Conservation (phyloP, 176 grass and related monocot genomes). For the Zoysia japonica region DNA sequence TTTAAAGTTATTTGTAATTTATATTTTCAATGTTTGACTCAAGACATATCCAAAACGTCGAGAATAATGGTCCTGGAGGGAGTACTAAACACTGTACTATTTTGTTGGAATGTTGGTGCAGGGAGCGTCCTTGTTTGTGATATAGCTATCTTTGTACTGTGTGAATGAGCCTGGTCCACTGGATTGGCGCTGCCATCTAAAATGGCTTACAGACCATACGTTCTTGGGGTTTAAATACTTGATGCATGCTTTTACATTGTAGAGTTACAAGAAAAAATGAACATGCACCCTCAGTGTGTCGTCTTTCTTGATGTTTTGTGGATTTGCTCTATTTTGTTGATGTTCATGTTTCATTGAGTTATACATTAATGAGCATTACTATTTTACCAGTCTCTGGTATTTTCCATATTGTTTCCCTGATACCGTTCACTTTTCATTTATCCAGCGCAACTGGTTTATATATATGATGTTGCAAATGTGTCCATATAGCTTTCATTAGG, state of each 20-base stretch:
- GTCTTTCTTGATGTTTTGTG: no score
- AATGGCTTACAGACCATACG: background rate
- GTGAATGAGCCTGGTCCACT: background rate
- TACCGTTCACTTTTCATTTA: background rate
- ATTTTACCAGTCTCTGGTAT: background rate
- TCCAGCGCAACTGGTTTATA: background rate
- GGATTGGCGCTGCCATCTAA: background rate
- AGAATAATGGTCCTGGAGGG: no score
- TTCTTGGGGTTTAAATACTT: background rate
- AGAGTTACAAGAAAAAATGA: background rate
- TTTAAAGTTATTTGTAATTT: no score
- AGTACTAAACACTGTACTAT: background rate
- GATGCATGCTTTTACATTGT: background rate
- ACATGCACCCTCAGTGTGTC: no score
- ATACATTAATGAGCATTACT: background rate
- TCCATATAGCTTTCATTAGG: background rate
- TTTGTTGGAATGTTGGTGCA: background rate
- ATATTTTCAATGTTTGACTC: no score
- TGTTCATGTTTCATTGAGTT: background rate
- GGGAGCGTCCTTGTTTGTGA: background rate
- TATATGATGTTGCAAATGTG: background rate
- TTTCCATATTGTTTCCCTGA: background rate
- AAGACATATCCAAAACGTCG: no score
- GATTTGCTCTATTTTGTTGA: background rate
- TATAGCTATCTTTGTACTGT: background rate